Evolutionary conservation across 1,139 yeast genomes (phyloP), one percentile per base, ranked within the genome.

Genomic region (Lodderomyces pseudojiufengensis): DNA sequence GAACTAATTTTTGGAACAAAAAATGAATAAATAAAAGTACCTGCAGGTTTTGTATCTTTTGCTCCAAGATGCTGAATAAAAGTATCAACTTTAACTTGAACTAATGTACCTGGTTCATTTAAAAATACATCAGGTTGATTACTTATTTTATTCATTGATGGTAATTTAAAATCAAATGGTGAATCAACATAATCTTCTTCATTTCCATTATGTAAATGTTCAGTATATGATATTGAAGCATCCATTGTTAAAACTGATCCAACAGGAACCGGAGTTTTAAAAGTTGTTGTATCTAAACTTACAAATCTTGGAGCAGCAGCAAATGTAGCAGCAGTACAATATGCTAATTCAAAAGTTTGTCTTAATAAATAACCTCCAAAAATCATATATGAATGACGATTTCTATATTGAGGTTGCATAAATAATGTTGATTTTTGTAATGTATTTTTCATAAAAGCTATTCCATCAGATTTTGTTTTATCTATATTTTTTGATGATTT

Each of bases 401-500:
- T 88, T 61, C 97, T 77, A 63, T 87, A 88, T 63, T 88, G 97
- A 2, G 97, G 97, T 63, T 88, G 97, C 94, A 88, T 90, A 61
- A 88, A 80, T 49, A 81, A 70, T 5, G 96, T 85, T 7, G 95
- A 84, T 37, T 73, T 67, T 39, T 84, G 73, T 33, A 61, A 61
- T 1, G 96, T 81, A 45, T 85, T 81, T 40, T 76, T 72, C 95
- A 86, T 85, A 50, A 74, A 76, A 32, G 72, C 62, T 33, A 80
- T 57, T 46, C 74, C 71, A 18, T 48, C 48, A 10, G 32, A 24
- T 10, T 33, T n/a, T 28, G n/a, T n/a, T n/a, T 47, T 37, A 20
- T 62, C 65, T 29, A 75, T 51, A 29, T 59, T 51, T 47, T 76
- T 73, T 3, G 82, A 73, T 11, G 82, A 75, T 38, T 67, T 62